phyloP scores from a whole-genome alignment of 345 rosid genomes.

The Lumnitzera littorea region DNA sequence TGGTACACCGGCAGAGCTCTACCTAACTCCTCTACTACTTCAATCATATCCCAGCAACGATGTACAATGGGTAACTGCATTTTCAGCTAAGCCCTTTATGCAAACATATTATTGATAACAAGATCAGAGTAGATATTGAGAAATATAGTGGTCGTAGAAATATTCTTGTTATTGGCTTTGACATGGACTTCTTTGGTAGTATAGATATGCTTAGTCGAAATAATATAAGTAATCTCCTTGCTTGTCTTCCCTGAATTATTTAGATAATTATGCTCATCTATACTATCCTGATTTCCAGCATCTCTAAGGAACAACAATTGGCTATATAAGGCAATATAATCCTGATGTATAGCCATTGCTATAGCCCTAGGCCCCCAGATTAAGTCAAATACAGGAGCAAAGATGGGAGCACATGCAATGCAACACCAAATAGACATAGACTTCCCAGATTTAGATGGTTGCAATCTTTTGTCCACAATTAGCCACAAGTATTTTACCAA shows the following conservation, averaged over 20 bases:
- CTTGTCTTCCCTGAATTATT: slow-evolving; percentile 16
- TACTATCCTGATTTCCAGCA: slow-evolving; percentile 20
- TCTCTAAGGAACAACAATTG: slow-evolving; percentile 44
- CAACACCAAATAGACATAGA: slow-evolving; percentile 57
- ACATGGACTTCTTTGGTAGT: slow-evolving; percentile 14
- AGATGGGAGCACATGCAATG: slow-evolving; percentile 52
- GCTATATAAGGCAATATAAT: slow-evolving; percentile 48
- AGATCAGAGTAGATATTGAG: slow-evolving; percentile 17
- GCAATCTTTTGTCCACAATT: slow-evolving; percentile 71
- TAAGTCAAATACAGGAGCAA: slow-evolving; percentile 42
- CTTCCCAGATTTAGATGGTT: slow-evolving; percentile 28
- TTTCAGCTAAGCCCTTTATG: slow-evolving; percentile 20
- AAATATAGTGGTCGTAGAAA: slow-evolving; percentile 16
- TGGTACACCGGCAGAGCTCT: slow-evolving; percentile 66
- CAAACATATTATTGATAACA: slow-evolving; percentile 18
- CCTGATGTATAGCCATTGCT: slow-evolving; percentile 49
- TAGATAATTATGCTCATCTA: slow-evolving; percentile 15
- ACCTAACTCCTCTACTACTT: slow-evolving; percentile 41
- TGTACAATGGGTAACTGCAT: slow-evolving; percentile 19
- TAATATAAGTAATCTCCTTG: slow-evolving; percentile 17
- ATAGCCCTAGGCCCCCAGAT: slow-evolving; percentile 59
- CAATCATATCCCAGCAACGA: slow-evolving; percentile 45
- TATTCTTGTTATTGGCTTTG: slow-evolving; percentile 17
- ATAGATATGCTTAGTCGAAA: slow-evolving; percentile 26
- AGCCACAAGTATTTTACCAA: slow-evolving; percentile 46